A percentile compares a stretch with the other conserved stretches of the same genome.
Conservation (phyloP, 208 protist species). For the Leishmania lainsoni region DNA sequence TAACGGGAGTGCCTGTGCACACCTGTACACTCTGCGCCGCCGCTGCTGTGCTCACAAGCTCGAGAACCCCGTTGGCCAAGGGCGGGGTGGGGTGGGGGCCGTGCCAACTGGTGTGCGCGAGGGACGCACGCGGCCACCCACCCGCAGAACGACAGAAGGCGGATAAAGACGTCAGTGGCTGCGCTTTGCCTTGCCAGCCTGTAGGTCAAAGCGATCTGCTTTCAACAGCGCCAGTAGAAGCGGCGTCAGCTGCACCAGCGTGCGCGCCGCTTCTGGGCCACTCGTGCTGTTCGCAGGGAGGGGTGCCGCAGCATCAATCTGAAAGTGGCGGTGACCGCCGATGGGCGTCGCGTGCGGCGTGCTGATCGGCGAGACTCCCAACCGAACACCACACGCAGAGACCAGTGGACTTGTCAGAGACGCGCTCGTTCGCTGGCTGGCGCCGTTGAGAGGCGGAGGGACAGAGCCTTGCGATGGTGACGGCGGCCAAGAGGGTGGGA, state of each 20-base stretch:
- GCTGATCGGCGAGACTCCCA: constrained; percentile 18
- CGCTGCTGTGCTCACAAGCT: neutral
- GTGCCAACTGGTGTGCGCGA: neutral
- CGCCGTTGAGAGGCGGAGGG: neutral
- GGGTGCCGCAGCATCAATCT: neutral
- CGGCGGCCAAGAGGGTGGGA: constrained; percentile 7
- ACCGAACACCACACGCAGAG: neutral
- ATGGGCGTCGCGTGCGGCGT: constrained; percentile 8
- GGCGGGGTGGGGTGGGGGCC: neutral
- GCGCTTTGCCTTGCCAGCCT: constrained; percentile 20
- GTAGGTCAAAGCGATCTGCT: constrained; percentile 18
- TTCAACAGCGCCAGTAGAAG: constrained; percentile 18
- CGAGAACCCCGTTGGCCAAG: neutral
- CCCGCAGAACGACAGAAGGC: neutral
- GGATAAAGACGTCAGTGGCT: neutral
- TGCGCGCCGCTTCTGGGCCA: neutral
- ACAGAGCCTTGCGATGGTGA: neutral
- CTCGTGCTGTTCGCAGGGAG: neutral
- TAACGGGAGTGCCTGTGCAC: neutral
- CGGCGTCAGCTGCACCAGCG: constrained; percentile 10
- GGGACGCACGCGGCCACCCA: neutral
- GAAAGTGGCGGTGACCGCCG: neutral
- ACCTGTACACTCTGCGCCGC: neutral
- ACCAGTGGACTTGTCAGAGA: neutral
- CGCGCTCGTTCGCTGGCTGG: neutral